These are phyloP conservation scores for Neurospora tetraspora DNA, from an alignment of 495 filamentous ascomycete genomes.

Conservation along the genomic window DNA sequence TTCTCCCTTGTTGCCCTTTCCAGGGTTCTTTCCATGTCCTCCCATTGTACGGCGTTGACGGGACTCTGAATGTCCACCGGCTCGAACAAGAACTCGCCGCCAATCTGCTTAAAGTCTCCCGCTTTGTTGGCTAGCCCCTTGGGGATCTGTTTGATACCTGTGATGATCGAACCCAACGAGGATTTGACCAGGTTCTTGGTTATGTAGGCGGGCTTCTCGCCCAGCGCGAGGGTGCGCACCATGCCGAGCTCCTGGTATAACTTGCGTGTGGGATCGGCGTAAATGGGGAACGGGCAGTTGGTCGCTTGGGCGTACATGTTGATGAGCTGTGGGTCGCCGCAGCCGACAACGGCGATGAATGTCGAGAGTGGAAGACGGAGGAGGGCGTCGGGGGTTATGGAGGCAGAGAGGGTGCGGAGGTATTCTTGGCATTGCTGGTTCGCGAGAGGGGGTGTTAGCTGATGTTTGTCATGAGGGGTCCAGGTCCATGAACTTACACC, in stretches of 20 bases:
- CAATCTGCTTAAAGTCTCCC: constrained; percentile 61
- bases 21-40: constrained; percentile 15
- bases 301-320: constrained; percentile 54
- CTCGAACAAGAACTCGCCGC: constrained; percentile 80
- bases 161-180: constrained; percentile 41
- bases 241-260: constrained; percentile 68
- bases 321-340: constrained; percentile 67
- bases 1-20: constrained; percentile 8
- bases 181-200: constrained; percentile 35
- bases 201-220: constrained; percentile 58
- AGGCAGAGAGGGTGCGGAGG: constrained; percentile 49
- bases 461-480: not conserved
- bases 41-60: constrained; percentile 18
- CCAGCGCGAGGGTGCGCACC: constrained; percentile 51
- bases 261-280: constrained; percentile 60
- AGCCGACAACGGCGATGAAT: constrained; percentile 65
- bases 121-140: constrained; percentile 48
- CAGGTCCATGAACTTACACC: constrained; percentile 47
- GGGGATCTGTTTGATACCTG: constrained; percentile 44
- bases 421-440: constrained; percentile 64
- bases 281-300: constrained; percentile 66
- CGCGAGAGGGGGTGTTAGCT: constrained; percentile 1
- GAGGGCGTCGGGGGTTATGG: constrained; percentile 48
- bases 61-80: constrained; percentile 24
- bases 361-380: constrained; percentile 47